Conservation (phyloP, 1,284 basidiomycete species). For the Ceratobasidium theobromae region DNA sequence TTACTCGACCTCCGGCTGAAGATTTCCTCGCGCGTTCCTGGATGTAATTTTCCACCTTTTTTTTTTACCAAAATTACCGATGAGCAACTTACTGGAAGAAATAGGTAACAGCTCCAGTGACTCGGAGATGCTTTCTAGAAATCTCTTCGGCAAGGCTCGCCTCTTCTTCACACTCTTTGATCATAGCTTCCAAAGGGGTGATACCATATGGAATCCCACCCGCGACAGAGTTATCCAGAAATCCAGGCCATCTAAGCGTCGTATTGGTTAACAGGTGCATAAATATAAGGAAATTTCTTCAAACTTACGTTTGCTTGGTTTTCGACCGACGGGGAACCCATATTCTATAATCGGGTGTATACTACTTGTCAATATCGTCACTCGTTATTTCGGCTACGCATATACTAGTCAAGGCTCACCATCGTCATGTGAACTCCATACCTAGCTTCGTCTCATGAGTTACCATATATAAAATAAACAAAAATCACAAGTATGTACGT, state of each 20-base stretch:
- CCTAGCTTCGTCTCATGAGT: not conserved
- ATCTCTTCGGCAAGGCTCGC: constrained; percentile 72
- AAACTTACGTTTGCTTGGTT: constrained; percentile 82
- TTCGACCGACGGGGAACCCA: constrained; percentile 87
- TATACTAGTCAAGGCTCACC: constrained; percentile 44
- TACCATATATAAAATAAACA: not conserved
- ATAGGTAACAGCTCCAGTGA: constrained; percentile 67
- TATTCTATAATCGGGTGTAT: constrained; percentile 57
- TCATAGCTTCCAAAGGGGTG: constrained; percentile 69
- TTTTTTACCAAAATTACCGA: constrained; percentile 37
- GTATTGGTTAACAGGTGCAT: no score
- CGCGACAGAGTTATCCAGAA: constrained; percentile 77
- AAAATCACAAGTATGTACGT: constrained; percentile 55
- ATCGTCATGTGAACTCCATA: constrained; percentile 80
- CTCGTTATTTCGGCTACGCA: constrained; percentile 46
- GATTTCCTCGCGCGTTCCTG: constrained; percentile 69
- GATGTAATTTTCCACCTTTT: constrained; percentile 41
- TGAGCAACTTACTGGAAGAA: constrained; percentile 56
- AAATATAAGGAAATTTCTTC: constrained; percentile 29
- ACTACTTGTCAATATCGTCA: constrained; percentile 30
- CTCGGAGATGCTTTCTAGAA: constrained; percentile 58
- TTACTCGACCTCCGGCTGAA: constrained; percentile 85
- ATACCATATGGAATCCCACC: constrained; percentile 80
- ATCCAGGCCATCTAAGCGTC: constrained; percentile 71
- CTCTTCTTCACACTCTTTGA: constrained; percentile 94